These are phyloP conservation scores for Rachicladosporium sp. DNA, from an alignment of 2,329 filamentous ascomycete species.

Conservation along the genomic window DNA sequence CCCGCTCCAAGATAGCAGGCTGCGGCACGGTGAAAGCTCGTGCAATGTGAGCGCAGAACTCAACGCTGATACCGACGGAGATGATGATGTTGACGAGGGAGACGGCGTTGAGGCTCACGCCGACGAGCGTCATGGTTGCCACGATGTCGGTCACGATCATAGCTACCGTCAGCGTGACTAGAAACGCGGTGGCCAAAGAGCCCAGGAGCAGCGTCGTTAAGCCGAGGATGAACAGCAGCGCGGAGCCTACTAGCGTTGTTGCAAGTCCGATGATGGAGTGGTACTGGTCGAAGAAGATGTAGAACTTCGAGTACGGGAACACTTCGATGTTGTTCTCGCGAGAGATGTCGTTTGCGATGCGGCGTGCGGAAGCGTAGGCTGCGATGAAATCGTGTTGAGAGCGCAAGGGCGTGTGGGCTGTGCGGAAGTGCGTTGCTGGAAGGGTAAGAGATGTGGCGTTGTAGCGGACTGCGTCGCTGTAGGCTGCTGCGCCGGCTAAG, in stretches of 20 bases:
- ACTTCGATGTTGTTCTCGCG: slow-evolving; percentile 66
- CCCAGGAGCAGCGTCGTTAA: slow-evolving; percentile 73
- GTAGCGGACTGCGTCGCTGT: slow-evolving; percentile 71
- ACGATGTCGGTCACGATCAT: slow-evolving; percentile 95
- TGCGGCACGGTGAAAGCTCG: slow-evolving; percentile 92
- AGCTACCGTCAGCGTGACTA: slow-evolving; percentile 74
- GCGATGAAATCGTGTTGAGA: slow-evolving; percentile 88
- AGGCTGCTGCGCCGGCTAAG: slow-evolving; percentile 76
- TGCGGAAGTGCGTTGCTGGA: slow-evolving; percentile 80
- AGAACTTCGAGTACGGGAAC: slow-evolving; percentile 95
- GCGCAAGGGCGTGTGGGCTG: slow-evolving; percentile 72
- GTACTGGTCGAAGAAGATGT: slow-evolving; percentile 99
- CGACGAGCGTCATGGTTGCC: slow-evolving; percentile 80
- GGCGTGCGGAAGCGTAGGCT: slow-evolving; percentile 77
- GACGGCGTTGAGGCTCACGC: slow-evolving; percentile 87
- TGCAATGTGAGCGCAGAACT: slow-evolving; percentile 95
- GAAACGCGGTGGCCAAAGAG: slow-evolving; percentile 64
- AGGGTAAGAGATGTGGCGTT: slow-evolving; percentile 56
- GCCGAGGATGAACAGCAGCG: slow-evolving; percentile 72
- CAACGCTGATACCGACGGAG: slow-evolving; percentile 88
- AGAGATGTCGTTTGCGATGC: slow-evolving; percentile 68
- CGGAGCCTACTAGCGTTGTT: slow-evolving; percentile 65
- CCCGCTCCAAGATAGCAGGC: slow-evolving; percentile 66
- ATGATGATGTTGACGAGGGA: slow-evolving; percentile 94
- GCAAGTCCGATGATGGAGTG: slow-evolving; percentile 71